Percentiles rank a stretch among this genome's conserved stretches.
These are phyloP conservation scores for Nakaseomyces delphensis DNA, from an alignment of 1,139 yeast species.

Conservation along the genomic window DNA sequence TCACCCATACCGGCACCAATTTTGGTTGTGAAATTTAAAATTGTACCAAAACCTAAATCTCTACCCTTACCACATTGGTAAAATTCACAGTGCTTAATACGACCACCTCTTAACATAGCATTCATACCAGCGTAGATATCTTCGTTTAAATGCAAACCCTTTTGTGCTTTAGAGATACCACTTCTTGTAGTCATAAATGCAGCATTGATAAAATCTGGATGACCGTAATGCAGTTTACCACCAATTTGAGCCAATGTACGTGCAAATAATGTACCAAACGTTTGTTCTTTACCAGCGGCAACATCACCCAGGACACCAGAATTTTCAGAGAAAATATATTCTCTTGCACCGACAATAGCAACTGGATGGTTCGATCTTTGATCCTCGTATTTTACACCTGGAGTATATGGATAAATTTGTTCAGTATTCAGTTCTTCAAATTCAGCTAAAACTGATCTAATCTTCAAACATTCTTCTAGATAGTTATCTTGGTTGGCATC, in stretches of 20 bases:
- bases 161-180: conserved; percentile 98
- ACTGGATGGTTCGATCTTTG: conserved; percentile 60
- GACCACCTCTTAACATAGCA: conserved; percentile 95
- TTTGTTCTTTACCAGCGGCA: conserved; percentile 99
- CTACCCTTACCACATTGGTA: conserved; percentile 99
- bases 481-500: conserved; percentile 99
- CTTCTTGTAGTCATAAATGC: conserved; percentile 96
- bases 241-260: conserved; percentile 98
- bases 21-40: conserved; percentile 96
- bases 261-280: conserved; percentile 98
- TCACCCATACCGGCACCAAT: conserved; percentile 99
- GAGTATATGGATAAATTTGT: conserved; percentile 72
- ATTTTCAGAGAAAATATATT: conserved; percentile 96
- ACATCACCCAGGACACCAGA: conserved; percentile 98
- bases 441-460: conserved; percentile 94
- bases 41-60: conserved; percentile 98
- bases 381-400: conserved; percentile 41
- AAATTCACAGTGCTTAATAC: conserved; percentile 97
- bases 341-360: conserved; percentile 98
- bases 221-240: conserved; percentile 98
- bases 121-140: conserved; percentile 99
- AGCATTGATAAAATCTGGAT: conserved; percentile 96
- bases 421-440: conserved; percentile 91
- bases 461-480: conserved; percentile 95
- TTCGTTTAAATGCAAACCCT: conserved; percentile 96